Conservation (phyloP, 2,329 filamentous ascomycete genomes). For the Pseudocercospora eumusae region DNA sequence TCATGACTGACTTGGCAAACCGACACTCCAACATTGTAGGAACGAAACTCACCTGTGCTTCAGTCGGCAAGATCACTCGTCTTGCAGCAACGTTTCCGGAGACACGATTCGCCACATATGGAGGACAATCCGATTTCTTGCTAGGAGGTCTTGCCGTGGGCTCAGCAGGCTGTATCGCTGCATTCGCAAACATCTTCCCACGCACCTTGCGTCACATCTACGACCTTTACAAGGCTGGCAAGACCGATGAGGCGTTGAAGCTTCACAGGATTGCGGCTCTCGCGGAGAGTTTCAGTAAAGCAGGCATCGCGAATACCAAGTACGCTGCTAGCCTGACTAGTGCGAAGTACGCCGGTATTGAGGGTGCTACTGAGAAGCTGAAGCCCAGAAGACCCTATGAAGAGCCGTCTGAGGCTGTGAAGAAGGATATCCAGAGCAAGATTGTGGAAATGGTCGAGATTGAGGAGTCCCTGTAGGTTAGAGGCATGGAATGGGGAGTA, state of each 20-base stretch:
- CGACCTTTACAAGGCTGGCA: slow-evolving; percentile 58
- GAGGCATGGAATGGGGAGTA: not conserved
- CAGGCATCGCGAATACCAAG: slow-evolving; percentile 65
- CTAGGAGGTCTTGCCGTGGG: slow-evolving; percentile 57
- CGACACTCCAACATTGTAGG: slow-evolving; percentile 65
- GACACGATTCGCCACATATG: slow-evolving; percentile 65
- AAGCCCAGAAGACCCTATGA: slow-evolving; percentile 64
- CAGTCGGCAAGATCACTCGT: slow-evolving; percentile 69
- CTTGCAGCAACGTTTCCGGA: slow-evolving; percentile 55
- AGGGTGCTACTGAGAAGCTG: slow-evolving; percentile 60
- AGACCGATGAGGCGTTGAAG: slow-evolving; percentile 56
- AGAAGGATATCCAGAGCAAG: slow-evolving; percentile 45
- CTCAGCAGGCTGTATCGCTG: slow-evolving; percentile 58
- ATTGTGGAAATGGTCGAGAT: slow-evolving; percentile 47
- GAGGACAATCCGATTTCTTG: slow-evolving; percentile 73
- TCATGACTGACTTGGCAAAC: slow-evolving; percentile 59
- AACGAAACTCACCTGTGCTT: slow-evolving; percentile 72
- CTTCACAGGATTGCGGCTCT: slow-evolving; percentile 61
- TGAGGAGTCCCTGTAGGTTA: slow-evolving; percentile 39
- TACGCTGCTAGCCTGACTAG: slow-evolving; percentile 63
- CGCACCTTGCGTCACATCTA: slow-evolving; percentile 59
- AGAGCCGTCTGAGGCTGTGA: slow-evolving; percentile 47
- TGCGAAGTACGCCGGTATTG: slow-evolving; percentile 61
- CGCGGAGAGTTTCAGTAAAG: slow-evolving; percentile 64
- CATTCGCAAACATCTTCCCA: slow-evolving; percentile 58